Evolutionary conservation across 176 grass and related monocot species (phyloP), one percentile per base, ranked within the genome.

Genomic region (Oryza glumipatula): DNA sequence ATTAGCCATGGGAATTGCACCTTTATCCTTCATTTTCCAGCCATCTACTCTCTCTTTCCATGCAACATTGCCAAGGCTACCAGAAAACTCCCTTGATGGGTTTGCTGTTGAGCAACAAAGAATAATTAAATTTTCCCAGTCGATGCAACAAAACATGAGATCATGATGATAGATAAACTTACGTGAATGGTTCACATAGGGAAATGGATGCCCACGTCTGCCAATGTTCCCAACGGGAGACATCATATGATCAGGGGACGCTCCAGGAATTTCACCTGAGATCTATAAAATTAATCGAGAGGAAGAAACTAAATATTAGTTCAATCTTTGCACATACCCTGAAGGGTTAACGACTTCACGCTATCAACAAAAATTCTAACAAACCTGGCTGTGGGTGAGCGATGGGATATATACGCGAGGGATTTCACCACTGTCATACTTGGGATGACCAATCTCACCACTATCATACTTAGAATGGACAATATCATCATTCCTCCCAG

Each of bases 11-110:
- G 96, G 93, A 81, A 90, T 80, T 70, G 79, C 89, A 85, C 88
- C 91, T 73, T 94, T 98, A 47, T 95, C 96, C 84, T 98, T 98
- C 93, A 95, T 98, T 88, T 98, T 98, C 96, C 96, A 98, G 19
- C 96, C 96, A 94, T 98, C 96, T 74, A 98, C 96, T 80, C 96
- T 98, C 86, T 98, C 96, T 92, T 98, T 98, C 96, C 93, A 98
- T 13, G 93, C 91, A 73, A 93, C 95, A 90, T 95, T 98, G 39
- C 93, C 91, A 78, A 97, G 92, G 84, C 82, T 97, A 32, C 94
- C 94, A 26, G 94, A 94, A 76, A 98, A 98, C 58, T 98, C 96
- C 70, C 96, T 91, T 33, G 96, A 98, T 21, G 93, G 91, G 52
- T 98, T 98, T 66, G 89, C 93, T 98, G 78, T 47, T 47, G 68